Evolutionary conservation across 1,139 yeast genomes (phyloP), one percentile per base, ranked within the genome.

Genomic region (Blastobotrys aristatus): DNA sequence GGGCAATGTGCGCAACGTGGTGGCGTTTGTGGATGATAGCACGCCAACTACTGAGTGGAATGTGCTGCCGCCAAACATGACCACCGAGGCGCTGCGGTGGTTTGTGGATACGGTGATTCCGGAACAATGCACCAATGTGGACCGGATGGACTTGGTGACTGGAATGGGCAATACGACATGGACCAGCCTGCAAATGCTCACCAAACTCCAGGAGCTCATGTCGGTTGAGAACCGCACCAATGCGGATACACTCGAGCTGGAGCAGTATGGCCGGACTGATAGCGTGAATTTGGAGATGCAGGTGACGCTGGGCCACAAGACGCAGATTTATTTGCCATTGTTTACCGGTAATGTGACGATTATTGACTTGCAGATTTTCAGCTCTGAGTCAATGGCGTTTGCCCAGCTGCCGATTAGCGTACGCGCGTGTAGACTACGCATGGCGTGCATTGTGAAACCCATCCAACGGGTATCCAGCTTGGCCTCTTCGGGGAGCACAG

Each of bases 21-120:
- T 40, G 4, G 43, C 43, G 17, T 30, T 17, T 24, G n/a, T 21
- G 3, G 35, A 40, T 13, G 36, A 30, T 18, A 4, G 20, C 18
- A 20, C 29, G 10, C 27, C 35, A 6, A 31, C 43, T 10, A 40
- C 27, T 7, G 35, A 26, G 18, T 30, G 31, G 36, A 30, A 39
- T 18, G 43, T 11, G 26, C 29, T 16, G n/a, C 35, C 43, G 8
- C 35, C 43, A 13, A 40, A 18, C 26, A 18, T 40, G 29, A 24
- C 20, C 20, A 20, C 43, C 17, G 43, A 30, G 16, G 26, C 43
- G 27, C 35, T 40, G 7, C 14, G 31, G 18, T 40, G 43, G 43
- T 40, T 40, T 21, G 21, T 31, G 16, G 43, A 40, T 17, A 30
- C 29, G 5, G 35, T 40, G 4, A 27, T 40, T 13, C 36, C 43